Conservation (phyloP, 495 filamentous ascomycete genomes). For the Neurospora sp. region DNA sequence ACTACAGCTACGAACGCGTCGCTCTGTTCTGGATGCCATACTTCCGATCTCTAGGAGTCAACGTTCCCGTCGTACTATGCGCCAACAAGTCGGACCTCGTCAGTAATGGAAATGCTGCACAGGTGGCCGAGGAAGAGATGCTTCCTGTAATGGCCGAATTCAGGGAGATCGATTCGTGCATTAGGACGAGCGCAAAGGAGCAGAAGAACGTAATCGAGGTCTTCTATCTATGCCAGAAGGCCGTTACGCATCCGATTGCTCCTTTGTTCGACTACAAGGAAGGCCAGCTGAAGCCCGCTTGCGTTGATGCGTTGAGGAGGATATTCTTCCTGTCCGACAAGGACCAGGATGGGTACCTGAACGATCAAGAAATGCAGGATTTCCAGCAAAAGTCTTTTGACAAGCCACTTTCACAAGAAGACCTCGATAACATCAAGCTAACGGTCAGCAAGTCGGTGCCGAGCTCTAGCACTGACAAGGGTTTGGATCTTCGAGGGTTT, state of each 20-base stretch:
- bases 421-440: conserved; percentile 79
- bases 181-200: conserved; percentile 87
- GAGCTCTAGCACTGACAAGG: conserved; percentile 54
- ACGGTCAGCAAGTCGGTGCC: conserved; percentile 61
- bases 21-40: conserved; percentile 97
- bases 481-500: conserved; percentile 74
- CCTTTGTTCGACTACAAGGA: conserved; percentile 96
- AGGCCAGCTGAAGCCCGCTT: conserved; percentile 74
- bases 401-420: conserved; percentile 65
- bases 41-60: conserved; percentile 92
- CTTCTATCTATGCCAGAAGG: conserved; percentile 95
- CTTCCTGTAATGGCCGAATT: conserved; percentile 96
- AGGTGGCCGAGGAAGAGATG: conserved; percentile 95
- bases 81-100: conserved; percentile 91
- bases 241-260: conserved; percentile 95
- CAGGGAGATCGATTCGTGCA: conserved; percentile 97
- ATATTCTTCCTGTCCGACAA: conserved; percentile 95
- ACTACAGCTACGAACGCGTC: conserved; percentile 97
- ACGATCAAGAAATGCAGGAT: conserved; percentile 78
- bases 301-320: conserved; percentile 71
- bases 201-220: conserved; percentile 94
- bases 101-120: conserved; percentile 50
- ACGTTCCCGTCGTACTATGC: conserved; percentile 94
- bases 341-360: conserved; percentile 91
- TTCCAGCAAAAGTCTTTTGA: conserved; percentile 90